Evolutionary conservation across 2,329 filamentous ascomycete genomes (phyloP).

Genomic region (Colletotrichum sansevieriae): DNA sequence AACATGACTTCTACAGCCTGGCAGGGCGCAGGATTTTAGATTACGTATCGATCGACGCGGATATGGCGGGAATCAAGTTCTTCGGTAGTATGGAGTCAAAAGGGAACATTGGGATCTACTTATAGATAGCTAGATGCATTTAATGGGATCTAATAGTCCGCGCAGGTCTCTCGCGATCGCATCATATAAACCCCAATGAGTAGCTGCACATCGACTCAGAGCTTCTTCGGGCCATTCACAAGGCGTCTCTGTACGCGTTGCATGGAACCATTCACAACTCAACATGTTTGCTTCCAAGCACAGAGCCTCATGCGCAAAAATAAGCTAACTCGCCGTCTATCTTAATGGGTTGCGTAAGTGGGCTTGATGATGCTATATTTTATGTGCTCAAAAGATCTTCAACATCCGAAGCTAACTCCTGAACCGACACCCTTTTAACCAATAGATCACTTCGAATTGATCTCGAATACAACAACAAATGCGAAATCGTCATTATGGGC

Average conservation of each 20-base stretch:
- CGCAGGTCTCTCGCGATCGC: background rate
- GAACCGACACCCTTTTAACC: background rate
- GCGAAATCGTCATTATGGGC: too few relatives aligned
- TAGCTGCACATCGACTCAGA: background rate
- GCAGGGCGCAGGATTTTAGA: slow-evolving; percentile 4
- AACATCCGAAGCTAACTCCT: background rate
- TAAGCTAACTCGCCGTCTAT: background rate
- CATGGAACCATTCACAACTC: slow-evolving; percentile 41
- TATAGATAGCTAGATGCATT: background rate
- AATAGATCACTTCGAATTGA: too few relatives aligned
- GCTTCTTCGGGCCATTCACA: slow-evolving; percentile 16
- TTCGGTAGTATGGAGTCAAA: background rate
- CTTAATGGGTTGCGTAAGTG: background rate
- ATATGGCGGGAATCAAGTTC: background rate
- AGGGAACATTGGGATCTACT: background rate
- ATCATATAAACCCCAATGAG: background rate
- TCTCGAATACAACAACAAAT: too few relatives aligned
- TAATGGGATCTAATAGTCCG: background rate
- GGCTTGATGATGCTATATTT: too few relatives aligned
- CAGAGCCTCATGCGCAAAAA: slow-evolving; percentile 10
- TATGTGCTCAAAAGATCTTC: too few relatives aligned
- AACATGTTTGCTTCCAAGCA: slow-evolving; percentile 37
- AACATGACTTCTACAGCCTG: slow-evolving; percentile 1
- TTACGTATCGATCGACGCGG: slow-evolving; percentile 11
- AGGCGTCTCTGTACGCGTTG: slow-evolving; percentile 40